These are phyloP conservation scores for Tillandsia leiboldiana DNA, from an alignment of 176 grass and related monocot species.

Conservation along the genomic window DNA sequence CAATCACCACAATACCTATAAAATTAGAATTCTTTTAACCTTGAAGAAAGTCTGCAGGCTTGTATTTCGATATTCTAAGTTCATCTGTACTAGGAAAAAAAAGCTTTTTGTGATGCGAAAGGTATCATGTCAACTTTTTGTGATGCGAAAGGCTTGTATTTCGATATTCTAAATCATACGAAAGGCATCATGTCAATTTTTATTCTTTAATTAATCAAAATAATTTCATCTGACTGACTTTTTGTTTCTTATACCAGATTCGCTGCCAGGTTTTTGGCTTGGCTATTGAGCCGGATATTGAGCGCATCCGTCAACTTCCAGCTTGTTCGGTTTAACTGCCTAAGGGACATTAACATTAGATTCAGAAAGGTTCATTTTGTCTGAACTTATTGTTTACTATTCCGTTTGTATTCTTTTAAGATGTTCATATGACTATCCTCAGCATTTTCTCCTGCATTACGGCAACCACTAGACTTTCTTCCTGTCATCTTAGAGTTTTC, in stretches of 20 bases:
- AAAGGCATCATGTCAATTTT: background rate
- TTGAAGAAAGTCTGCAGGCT: too few relatives aligned
- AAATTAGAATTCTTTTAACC: too few relatives aligned
- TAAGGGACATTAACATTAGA: constrained; percentile 48
- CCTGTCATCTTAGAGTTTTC: background rate
- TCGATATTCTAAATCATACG: background rate
- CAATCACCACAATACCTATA: too few relatives aligned
- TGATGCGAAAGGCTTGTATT: too few relatives aligned
- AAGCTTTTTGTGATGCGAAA: background rate
- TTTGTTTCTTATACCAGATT: constrained; percentile 41
- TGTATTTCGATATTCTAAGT: background rate
- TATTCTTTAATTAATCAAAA: constrained; percentile 9
- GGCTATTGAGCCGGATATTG: constrained; percentile 40
- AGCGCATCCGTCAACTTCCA: constrained; percentile 58
- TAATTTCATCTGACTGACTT: background rate
- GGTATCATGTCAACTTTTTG: background rate
- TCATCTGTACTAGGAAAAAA: background rate
- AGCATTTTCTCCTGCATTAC: background rate
- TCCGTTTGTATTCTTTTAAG: background rate
- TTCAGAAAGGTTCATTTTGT: constrained; percentile 54
- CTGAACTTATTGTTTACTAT: constrained; percentile 2
- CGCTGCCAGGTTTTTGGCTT: constrained; percentile 36
- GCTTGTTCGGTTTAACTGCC: constrained; percentile 51
- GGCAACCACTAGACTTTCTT: background rate
- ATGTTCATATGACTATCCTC: background rate